These are phyloP conservation scores for Termitomyces sp. DNA, from an alignment of 768 basidiomycete genomes.

Conservation along the genomic window DNA sequence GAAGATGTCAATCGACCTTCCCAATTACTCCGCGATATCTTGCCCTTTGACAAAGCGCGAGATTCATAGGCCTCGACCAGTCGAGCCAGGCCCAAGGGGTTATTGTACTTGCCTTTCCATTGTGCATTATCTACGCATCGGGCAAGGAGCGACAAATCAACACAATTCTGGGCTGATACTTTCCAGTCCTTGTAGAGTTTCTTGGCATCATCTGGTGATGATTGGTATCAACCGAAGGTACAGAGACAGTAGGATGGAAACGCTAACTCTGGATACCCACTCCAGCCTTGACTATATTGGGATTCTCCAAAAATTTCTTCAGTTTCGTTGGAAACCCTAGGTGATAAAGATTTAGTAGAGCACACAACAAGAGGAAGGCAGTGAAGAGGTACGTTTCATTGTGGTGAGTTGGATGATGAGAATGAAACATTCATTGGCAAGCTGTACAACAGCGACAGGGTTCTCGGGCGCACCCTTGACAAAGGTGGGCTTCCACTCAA, in stretches of 20 bases:
- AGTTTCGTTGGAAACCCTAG: constrained; percentile 52
- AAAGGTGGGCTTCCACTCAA: constrained; percentile 73
- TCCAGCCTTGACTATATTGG: constrained; percentile 58
- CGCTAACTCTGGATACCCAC: constrained; percentile 64
- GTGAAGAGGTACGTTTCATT: constrained; percentile 39
- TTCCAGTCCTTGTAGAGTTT: constrained; percentile 53
- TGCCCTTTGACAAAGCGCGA: constrained; percentile 50
- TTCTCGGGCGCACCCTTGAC: constrained; percentile 50
- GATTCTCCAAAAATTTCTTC: constrained; percentile 42
- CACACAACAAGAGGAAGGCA: background rate
- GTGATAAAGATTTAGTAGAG: background rate
- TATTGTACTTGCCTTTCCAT: constrained; percentile 69
- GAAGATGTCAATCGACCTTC: constrained; percentile 35
- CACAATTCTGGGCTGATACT: constrained; percentile 42
- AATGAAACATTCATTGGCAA: constrained; percentile 50
- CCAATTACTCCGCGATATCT: constrained; percentile 66
- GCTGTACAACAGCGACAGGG: constrained; percentile 68
- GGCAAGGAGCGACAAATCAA: constrained; percentile 68
- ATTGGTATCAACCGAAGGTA: constrained; percentile 5
- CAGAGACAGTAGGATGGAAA: constrained; percentile 4
- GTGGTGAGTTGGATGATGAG: constrained; percentile 59
- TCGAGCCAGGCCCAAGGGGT: constrained; percentile 55
- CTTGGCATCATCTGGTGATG: constrained; percentile 50
- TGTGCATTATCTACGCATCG: constrained; percentile 60
- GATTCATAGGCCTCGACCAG: constrained; percentile 59